Evolutionary conservation across 768 basidiomycete genomes (phyloP).

Genomic region (Tricholomella constricta): DNA sequence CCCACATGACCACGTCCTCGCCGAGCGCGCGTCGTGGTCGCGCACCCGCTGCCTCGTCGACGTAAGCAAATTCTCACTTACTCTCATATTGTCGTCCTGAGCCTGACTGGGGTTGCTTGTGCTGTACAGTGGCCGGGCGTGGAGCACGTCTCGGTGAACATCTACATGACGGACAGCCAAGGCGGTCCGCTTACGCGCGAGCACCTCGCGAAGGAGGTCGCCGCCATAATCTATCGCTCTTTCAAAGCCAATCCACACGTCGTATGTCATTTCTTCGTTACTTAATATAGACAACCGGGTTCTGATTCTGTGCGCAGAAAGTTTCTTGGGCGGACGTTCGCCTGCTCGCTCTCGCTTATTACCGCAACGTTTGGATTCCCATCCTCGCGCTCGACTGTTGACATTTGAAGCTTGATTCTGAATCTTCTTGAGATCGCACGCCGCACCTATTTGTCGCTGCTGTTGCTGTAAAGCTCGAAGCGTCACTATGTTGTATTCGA

Average conservation of each 20-base stretch:
- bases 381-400: background rate
- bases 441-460: too few relatives aligned
- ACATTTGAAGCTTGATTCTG: too few relatives aligned
- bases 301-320: background rate
- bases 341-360: background rate
- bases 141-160: background rate
- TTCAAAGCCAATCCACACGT: background rate
- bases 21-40: background rate
- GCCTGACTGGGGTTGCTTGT: background rate
- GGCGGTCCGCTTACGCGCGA: slow-evolving; percentile 2
- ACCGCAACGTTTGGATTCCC: background rate
- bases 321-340: background rate
- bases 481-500: too few relatives aligned
- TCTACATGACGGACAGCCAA: background rate
- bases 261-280: background rate
- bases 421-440: too few relatives aligned
- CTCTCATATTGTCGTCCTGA: too few relatives aligned
- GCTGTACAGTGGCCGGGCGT: background rate
- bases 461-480: too few relatives aligned
- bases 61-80: background rate
- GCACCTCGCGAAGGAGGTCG: background rate
- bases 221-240: background rate
- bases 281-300: too few relatives aligned
- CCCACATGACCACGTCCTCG: slow-evolving; percentile 18
- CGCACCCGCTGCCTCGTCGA: too few relatives aligned